These are phyloP conservation scores for Moniliella sp. DNA, from an alignment of 1,284 basidiomycete species.

Conservation along the genomic window DNA sequence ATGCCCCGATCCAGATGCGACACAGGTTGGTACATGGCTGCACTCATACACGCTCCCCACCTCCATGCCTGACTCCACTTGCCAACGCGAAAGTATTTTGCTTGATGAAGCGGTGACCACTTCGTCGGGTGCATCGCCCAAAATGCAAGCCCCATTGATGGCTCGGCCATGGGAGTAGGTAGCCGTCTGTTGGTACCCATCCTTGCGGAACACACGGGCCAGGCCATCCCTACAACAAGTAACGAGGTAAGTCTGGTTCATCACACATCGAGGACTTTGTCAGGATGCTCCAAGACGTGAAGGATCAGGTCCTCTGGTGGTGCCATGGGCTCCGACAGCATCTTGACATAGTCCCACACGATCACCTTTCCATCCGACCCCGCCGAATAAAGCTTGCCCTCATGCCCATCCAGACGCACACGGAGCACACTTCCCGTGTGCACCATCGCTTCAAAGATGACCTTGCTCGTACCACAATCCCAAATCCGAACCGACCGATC, in stretches of 20 bases:
- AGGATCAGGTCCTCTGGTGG: not conserved
- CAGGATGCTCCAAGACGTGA: not conserved
- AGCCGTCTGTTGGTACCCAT: too few species aligned
- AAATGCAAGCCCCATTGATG: too few species aligned
- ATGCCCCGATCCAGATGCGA: too few species aligned
- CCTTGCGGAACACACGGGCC: not conserved
- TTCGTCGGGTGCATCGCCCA: too few species aligned
- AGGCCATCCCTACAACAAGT: not conserved
- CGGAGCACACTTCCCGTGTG: not conserved
- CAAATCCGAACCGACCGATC: not conserved
- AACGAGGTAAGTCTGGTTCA: not conserved
- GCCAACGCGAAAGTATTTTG: too few species aligned
- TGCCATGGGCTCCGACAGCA: not conserved
- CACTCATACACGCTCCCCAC: too few species aligned
- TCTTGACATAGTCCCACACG: not conserved
- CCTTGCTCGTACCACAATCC: not conserved
- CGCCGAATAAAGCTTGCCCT: not conserved
- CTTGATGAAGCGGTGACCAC: too few species aligned
- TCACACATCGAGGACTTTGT: not conserved
- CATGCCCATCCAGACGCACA: too few species aligned
- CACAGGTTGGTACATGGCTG: too few species aligned
- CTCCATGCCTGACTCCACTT: too few species aligned
- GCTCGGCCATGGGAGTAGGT: too few species aligned
- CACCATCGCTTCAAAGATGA: not conserved
- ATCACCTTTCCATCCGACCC: not conserved